phyloP scores from a whole-genome alignment of 352 stramenopile genomes.

The Phytophthora pinifolia region DNA sequence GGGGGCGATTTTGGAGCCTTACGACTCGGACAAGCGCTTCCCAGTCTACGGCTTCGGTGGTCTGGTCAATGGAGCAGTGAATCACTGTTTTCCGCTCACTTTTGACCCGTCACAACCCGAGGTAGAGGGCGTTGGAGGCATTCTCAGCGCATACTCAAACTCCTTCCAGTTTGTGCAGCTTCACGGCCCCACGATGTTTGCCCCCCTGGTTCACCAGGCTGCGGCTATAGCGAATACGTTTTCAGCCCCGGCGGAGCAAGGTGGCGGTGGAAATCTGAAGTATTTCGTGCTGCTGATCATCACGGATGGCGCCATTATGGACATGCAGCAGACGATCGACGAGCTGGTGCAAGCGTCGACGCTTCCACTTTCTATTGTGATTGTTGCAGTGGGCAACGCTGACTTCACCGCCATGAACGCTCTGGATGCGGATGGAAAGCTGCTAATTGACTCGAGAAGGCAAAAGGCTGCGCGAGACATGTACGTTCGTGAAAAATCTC shows the following conservation, averaged over 20 bases:
- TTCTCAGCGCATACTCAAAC: constrained; percentile 60
- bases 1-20: constrained; percentile 69
- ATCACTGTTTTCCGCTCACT: constrained; percentile 74
- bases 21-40: constrained; percentile 76
- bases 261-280: constrained; percentile 45
- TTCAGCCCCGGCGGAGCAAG: constrained; percentile 27
- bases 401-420: constrained; percentile 71
- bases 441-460: constrained; percentile 45
- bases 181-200: constrained; percentile 79
- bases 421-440: constrained; percentile 57
- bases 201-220: constrained; percentile 70
- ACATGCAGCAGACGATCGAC: constrained; percentile 75
- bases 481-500: constrained; percentile 34
- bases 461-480: constrained; percentile 55
- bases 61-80: constrained; percentile 56
- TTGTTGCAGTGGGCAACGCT: constrained; percentile 79
- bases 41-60: constrained; percentile 84
- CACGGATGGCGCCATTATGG: constrained; percentile 75
- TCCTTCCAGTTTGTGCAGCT: constrained; percentile 71
- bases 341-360: constrained; percentile 65
- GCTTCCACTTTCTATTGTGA: constrained; percentile 78
- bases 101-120: constrained; percentile 64
- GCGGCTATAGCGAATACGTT: constrained; percentile 61
- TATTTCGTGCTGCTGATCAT: constrained; percentile 80
- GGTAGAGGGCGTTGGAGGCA: constrained; percentile 62